Conservation (phyloP, 306 rosid genomes). For the Argentina anserina region DNA sequence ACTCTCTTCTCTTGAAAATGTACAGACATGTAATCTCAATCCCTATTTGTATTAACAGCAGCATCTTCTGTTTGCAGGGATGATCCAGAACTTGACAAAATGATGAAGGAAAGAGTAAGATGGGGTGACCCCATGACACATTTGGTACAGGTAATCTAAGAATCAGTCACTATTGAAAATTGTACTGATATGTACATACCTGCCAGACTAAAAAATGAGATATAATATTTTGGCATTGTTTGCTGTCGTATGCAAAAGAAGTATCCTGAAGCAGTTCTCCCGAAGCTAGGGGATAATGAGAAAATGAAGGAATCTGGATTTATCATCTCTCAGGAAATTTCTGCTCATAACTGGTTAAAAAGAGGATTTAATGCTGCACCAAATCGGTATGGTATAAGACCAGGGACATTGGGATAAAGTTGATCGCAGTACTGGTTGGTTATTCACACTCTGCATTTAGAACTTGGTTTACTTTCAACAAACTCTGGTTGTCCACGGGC, state of each 20-base stretch:
- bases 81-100: slow-evolving; percentile 77
- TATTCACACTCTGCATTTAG: slow-evolving; percentile 2
- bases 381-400: slow-evolving; percentile 74
- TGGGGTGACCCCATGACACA: slow-evolving; percentile 99
- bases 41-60: neutral
- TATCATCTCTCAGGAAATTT: slow-evolving; percentile 78
- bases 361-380: slow-evolving; percentile 74
- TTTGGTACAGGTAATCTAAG: slow-evolving; percentile 69
- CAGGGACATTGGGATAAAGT: slow-evolving; percentile 96
- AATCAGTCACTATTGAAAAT: slow-evolving; percentile 5
- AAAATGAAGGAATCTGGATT: slow-evolving; percentile 86
- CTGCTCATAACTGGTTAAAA: slow-evolving; percentile 81
- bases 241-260: slow-evolving; percentile 53
- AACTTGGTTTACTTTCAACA: neutral
- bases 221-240: slow-evolving; percentile 10
- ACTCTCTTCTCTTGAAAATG: neutral
- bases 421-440: slow-evolving; percentile 88
- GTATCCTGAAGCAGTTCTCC: slow-evolving; percentile 48
- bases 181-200: slow-evolving; percentile 4
- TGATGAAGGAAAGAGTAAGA: slow-evolving; percentile 65
- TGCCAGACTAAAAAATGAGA: neutral
- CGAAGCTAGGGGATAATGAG: slow-evolving; percentile 59
- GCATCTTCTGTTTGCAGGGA: slow-evolving; percentile 49
- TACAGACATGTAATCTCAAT: neutral
- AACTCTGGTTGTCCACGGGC: neutral